These are phyloP conservation scores for Nicotiana knightiana DNA, from an alignment of 257 asterid species.

Conservation along the genomic window DNA sequence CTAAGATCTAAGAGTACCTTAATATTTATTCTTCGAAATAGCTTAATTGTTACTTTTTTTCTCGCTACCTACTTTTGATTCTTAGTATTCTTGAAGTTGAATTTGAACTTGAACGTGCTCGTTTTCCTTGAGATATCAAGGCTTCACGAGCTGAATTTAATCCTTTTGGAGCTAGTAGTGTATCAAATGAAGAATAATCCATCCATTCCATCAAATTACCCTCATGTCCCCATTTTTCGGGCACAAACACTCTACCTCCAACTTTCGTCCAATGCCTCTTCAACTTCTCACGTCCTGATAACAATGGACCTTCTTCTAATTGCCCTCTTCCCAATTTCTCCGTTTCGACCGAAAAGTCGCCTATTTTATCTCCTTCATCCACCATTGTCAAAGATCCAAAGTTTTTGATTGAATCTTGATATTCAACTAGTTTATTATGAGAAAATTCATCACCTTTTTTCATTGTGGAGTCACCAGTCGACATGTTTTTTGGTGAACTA, in stretches of 20 bases:
- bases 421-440: neutral
- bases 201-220: neutral
- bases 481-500: neutral
- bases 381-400: neutral
- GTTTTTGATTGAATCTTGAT: neutral
- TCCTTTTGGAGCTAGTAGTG: neutral
- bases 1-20: neutral
- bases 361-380: neutral
- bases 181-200: constrained; percentile 13
- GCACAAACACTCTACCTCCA: neutral
- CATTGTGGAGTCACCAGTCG: neutral
- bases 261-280: neutral
- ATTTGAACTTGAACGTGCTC: neutral
- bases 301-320: neutral
- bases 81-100: neutral
- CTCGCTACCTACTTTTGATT: neutral
- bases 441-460: neutral
- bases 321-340: neutral
- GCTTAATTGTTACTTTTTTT: neutral
- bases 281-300: neutral
- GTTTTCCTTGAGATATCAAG: constrained; percentile 6
- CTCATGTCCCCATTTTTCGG: constrained; percentile 3
- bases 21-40: neutral
- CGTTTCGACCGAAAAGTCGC: neutral
- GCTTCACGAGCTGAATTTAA: constrained; percentile 2